A percentile compares a stretch with the other conserved stretches of the same genome.
These are phyloP conservation scores for Yarrowia sp. DNA, from an alignment of 805 yeast species.

Conservation along the genomic window DNA sequence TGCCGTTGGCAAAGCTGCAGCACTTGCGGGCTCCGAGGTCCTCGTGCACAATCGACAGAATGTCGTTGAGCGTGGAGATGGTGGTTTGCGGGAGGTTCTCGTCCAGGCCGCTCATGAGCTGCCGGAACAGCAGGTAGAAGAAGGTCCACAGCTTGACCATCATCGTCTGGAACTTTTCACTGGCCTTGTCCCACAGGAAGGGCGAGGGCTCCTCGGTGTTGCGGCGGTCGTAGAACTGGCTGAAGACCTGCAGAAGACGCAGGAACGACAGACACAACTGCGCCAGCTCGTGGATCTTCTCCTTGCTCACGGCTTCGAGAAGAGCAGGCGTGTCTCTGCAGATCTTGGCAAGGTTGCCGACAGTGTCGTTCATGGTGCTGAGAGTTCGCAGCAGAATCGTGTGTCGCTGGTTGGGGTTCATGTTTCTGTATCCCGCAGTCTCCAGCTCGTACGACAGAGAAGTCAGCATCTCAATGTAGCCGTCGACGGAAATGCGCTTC, in stretches of 20 bases:
- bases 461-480: constrained; percentile 44
- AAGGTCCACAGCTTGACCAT: constrained; percentile 40
- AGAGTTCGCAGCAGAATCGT: constrained; percentile 49
- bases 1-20: constrained; percentile 65
- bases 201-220: constrained; percentile 36
- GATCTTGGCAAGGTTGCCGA: constrained; percentile 20
- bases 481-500: constrained; percentile 51
- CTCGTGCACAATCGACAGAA: constrained; percentile 64
- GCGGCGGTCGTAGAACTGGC: constrained; percentile 36
- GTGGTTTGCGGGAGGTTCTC: constrained; percentile 31
- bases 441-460: constrained; percentile 45
- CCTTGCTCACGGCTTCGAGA: background rate
- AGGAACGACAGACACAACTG: constrained; percentile 34
- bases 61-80: constrained; percentile 40
- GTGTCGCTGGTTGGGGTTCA: constrained; percentile 40
- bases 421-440: constrained; percentile 33
- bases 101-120: constrained; percentile 32
- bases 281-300: background rate
- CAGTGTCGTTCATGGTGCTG: constrained; percentile 49
- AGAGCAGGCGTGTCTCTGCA: constrained; percentile 5
- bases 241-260: constrained; percentile 40
- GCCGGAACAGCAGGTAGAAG: constrained; percentile 42
- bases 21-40: constrained; percentile 66
- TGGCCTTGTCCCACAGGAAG: constrained; percentile 38
- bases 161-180: constrained; percentile 37